A percentile compares a stretch with the other conserved stretches of the same genome.
phyloP scores from a whole-genome alignment of 2,329 filamentous ascomycete species.

The Sarocladiaceae sp. region DNA sequence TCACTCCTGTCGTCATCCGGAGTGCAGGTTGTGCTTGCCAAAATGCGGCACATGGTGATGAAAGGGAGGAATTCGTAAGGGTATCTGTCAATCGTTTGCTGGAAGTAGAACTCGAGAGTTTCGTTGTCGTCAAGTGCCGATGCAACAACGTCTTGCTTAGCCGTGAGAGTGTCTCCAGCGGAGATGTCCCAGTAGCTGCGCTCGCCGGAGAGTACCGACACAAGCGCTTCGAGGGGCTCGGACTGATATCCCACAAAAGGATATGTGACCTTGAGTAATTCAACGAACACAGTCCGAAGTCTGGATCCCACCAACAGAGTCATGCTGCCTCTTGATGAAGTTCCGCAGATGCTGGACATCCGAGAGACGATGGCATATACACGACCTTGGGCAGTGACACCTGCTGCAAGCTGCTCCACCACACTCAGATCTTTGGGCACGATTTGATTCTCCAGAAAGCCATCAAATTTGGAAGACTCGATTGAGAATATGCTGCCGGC shows the following conservation, averaged over 20 bases:
- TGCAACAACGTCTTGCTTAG: constrained; percentile 26
- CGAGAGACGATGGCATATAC: constrained; percentile 48
- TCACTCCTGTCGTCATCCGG: constrained; percentile 33
- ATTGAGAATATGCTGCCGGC: constrained; percentile 57
- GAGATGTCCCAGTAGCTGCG: constrained; percentile 48
- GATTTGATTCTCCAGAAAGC: constrained; percentile 45
- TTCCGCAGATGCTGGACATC: constrained; percentile 43
- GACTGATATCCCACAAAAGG: constrained; percentile 65
- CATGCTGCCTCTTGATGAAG: constrained; percentile 40
- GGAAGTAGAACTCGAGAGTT: constrained; percentile 54
- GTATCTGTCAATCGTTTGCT: constrained; percentile 68
- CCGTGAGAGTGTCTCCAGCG: constrained; percentile 24
- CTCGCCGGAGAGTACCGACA: constrained; percentile 56
- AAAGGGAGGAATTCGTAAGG: constrained; percentile 82
- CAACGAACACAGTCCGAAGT: constrained; percentile 59
- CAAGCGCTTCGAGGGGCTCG: constrained; percentile 60
- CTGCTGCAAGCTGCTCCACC: constrained; percentile 42
- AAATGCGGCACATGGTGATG: constrained; percentile 60
- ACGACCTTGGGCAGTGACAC: constrained; percentile 41
- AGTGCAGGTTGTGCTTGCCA: constrained; percentile 37
- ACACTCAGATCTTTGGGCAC: constrained; percentile 45
- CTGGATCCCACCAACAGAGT: constrained; percentile 52
- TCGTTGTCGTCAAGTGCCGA: constrained; percentile 29
- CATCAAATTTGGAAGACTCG: constrained; percentile 52
- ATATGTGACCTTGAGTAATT: constrained; percentile 62